These are phyloP conservation scores for Peterozyma toletana DNA, from an alignment of 805 yeast species.

Conservation along the genomic window DNA sequence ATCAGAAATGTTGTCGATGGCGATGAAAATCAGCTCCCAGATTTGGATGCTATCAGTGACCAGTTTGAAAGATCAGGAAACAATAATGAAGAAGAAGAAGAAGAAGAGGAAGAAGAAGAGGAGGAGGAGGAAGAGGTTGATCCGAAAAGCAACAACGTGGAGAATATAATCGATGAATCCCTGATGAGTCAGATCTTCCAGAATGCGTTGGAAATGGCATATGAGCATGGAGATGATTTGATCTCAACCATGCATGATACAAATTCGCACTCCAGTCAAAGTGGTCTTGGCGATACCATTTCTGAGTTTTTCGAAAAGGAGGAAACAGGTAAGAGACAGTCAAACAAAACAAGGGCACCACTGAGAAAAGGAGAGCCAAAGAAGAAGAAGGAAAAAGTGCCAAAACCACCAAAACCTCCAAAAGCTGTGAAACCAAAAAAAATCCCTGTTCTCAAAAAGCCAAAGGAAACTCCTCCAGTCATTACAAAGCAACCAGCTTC, in stretches of 20 bases:
- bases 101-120: background rate
- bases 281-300: constrained; percentile 7
- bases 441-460: background rate
- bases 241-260: background rate
- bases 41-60: constrained; percentile 6
- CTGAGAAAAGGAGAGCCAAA: constrained; percentile 1
- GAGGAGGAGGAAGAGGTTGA: background rate
- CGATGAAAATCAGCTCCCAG: constrained; percentile 12
- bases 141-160: constrained; percentile 19
- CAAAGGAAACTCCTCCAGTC: background rate
- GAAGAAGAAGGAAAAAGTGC: background rate
- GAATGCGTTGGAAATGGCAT: constrained; percentile 72
- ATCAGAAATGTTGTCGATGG: constrained; percentile 46
- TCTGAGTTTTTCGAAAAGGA: constrained; percentile 3
- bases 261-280: constrained; percentile 3
- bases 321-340: background rate
- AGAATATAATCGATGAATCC: constrained; percentile 39
- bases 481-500: background rate
- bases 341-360: background rate
- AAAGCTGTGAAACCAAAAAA: background rate
- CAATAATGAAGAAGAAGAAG: constrained; percentile 1
- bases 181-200: constrained; percentile 67
- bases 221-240: constrained; percentile 27
- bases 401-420: background rate
- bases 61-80: constrained; percentile 2